Evolutionary conservation across 2,329 filamentous ascomycete genomes (phyloP).

Genomic region (Aspergillus novoparasiticus): DNA sequence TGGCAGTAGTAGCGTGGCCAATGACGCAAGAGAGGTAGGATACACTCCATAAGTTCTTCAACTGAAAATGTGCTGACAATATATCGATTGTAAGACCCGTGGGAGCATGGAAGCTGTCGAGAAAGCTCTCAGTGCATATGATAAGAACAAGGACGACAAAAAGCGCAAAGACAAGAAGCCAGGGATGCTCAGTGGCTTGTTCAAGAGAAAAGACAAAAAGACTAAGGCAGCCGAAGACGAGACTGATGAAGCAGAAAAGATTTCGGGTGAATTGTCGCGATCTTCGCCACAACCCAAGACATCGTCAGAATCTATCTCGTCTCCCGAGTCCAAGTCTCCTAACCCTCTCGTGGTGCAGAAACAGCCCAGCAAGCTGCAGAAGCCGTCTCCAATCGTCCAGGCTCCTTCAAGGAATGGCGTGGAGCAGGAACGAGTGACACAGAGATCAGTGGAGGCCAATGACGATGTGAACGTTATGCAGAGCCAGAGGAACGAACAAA

Average conservation of each 20-base stretch:
- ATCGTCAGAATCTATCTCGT: slow-evolving; percentile 44
- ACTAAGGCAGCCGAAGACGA: slow-evolving; percentile 50
- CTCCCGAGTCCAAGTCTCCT: slow-evolving; percentile 37
- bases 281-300: slow-evolving; percentile 48
- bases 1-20: slow-evolving; percentile 27
- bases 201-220: slow-evolving; percentile 68
- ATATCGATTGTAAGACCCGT: slow-evolving; percentile 52
- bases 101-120: slow-evolving; percentile 77
- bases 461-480: slow-evolving; percentile 19
- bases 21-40: slow-evolving; percentile 44
- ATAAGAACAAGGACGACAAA: slow-evolving; percentile 72
- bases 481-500: slow-evolving; percentile 28
- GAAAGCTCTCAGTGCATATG: slow-evolving; percentile 64
- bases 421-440: slow-evolving; percentile 25
- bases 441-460: not conserved
- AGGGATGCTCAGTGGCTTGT: slow-evolving; percentile 71
- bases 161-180: slow-evolving; percentile 73
- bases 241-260: slow-evolving; percentile 57
- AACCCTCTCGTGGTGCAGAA: slow-evolving; percentile 52
- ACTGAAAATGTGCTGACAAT: slow-evolving; percentile 9
- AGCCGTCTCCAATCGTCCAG: slow-evolving; percentile 56
- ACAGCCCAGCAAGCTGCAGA: slow-evolving; percentile 70
- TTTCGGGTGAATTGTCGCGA: slow-evolving; percentile 60
- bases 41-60: too few species aligned
- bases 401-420: slow-evolving; percentile 41